Conservation (phyloP, 306 rosid species). For the Sechiopsis laciniata region DNA sequence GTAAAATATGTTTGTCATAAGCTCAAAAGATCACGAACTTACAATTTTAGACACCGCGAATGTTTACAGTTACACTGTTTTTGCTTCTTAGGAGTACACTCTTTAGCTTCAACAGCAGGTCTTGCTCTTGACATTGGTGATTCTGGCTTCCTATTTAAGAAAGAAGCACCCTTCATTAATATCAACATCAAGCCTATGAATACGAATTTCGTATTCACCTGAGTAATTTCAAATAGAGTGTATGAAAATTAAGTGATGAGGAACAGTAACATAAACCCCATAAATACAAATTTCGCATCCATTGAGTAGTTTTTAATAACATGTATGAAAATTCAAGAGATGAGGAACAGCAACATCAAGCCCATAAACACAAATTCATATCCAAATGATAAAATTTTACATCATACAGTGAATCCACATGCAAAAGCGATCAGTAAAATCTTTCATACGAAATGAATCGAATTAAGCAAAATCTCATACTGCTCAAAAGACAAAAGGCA, state of each 20-base stretch:
- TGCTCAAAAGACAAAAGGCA: not conserved
- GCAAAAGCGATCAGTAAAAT: not conserved
- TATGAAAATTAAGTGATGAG: too few species aligned
- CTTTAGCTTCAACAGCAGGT: conserved; percentile 52
- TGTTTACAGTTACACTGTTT: conserved; percentile 88
- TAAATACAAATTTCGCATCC: too few species aligned
- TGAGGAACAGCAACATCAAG: conserved; percentile 2
- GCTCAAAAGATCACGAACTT: conserved; percentile 34
- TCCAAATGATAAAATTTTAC: not conserved
- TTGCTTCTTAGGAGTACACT: conserved; percentile 75
- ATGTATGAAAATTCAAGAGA: not conserved
- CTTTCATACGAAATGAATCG: not conserved
- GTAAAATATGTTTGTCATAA: conserved; percentile 6
- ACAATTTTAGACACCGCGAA: conserved; percentile 91
- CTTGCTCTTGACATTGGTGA: conserved; percentile 54
- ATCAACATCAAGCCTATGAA: not conserved
- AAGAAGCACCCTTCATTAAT: conserved; percentile 24
- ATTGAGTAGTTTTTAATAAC: not conserved
- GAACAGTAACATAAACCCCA: too few species aligned
- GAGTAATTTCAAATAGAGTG: too few species aligned
- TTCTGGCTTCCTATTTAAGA: conserved; percentile 59
- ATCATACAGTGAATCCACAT: conserved; percentile 10
- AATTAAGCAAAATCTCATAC: not conserved
- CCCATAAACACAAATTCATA: not conserved
- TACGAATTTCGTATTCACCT: too few species aligned